phyloP scores from a whole-genome alignment of 768 basidiomycete species.

The Crassisporium funariophilum region DNA sequence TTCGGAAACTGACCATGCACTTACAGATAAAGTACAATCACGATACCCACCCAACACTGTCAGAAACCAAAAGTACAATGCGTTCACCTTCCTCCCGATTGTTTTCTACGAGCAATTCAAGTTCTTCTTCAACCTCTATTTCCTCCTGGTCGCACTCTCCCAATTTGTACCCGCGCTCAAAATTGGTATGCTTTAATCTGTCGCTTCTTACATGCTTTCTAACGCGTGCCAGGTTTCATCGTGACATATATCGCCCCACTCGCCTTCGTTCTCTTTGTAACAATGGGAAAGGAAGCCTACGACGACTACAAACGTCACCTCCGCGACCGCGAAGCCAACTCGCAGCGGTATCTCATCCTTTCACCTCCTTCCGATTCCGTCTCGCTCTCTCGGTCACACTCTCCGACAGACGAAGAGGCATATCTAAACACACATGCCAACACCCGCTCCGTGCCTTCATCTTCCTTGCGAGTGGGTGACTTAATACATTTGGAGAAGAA shows the following conservation, averaged over 20 bases:
- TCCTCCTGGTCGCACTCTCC: conserved; percentile 92
- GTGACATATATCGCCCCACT: conserved; percentile 95
- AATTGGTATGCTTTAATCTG: conserved; percentile 63
- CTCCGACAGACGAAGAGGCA: conserved; percentile 42
- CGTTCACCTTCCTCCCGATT: conserved; percentile 94
- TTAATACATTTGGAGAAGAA: conserved; percentile 94
- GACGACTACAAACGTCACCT: conserved; percentile 96
- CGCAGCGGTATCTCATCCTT: conserved; percentile 86
- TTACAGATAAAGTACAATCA: conserved; percentile 67
- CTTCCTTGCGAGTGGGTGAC: conserved; percentile 88
- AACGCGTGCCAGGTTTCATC: conserved; percentile 98
- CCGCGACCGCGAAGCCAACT: conserved; percentile 94
- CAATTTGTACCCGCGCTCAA: conserved; percentile 96
- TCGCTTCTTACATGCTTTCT: conserved; percentile 3
- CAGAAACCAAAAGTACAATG: conserved; percentile 97
- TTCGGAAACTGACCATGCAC: neutral
- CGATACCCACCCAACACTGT: conserved; percentile 87
- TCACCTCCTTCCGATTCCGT: conserved; percentile 47
- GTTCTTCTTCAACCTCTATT: conserved; percentile 99
- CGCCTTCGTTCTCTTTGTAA: conserved; percentile 91
- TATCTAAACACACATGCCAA: conserved; percentile 50
- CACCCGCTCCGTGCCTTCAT: conserved; percentile 83
- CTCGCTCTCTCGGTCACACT: too few relatives aligned
- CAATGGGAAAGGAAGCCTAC: conserved; percentile 98
- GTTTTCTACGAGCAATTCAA: conserved; percentile 99